phyloP scores from a whole-genome alignment of 192 early-diverging fungal genomes.

The Spinellus fusiger region DNA sequence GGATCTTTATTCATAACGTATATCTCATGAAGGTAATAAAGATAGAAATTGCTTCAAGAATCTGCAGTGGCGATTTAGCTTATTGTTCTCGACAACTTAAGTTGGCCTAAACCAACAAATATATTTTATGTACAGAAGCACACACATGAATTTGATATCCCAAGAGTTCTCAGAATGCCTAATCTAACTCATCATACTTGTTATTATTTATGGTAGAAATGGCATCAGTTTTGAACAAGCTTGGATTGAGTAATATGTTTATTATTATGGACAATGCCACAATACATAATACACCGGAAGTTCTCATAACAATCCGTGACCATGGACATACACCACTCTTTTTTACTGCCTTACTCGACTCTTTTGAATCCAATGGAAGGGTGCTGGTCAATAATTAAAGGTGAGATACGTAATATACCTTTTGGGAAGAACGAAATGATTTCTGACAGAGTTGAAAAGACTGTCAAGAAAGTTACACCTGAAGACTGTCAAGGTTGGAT shows the following conservation, averaged over 20 bases:
- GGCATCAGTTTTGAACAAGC: background rate
- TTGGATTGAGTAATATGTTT: background rate
- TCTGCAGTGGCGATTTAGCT: too few relatives aligned
- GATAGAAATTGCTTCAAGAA: background rate
- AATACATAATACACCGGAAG: background rate
- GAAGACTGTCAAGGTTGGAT: background rate
- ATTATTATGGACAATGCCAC: background rate
- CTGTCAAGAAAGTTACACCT: background rate
- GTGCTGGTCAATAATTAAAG: background rate
- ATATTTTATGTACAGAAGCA: background rate
- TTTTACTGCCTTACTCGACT: too few relatives aligned
- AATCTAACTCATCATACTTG: background rate
- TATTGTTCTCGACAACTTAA: background rate
- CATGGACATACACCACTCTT: too few relatives aligned
- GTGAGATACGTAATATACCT: background rate
- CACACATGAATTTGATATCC: background rate
- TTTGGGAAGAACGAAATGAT: background rate
- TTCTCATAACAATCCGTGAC: background rate
- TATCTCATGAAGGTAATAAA: background rate
- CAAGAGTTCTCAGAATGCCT: background rate
- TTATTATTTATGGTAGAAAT: slow-evolving; percentile 4
- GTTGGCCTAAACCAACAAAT: background rate
- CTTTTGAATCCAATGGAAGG: too few relatives aligned
- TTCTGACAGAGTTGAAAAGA: background rate
- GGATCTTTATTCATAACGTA: slow-evolving; percentile 6